Base-by-base conservation (phyloP, 495 filamentous ascomycete species). In the Pseudoneurospora amorphoporcata region DNA sequence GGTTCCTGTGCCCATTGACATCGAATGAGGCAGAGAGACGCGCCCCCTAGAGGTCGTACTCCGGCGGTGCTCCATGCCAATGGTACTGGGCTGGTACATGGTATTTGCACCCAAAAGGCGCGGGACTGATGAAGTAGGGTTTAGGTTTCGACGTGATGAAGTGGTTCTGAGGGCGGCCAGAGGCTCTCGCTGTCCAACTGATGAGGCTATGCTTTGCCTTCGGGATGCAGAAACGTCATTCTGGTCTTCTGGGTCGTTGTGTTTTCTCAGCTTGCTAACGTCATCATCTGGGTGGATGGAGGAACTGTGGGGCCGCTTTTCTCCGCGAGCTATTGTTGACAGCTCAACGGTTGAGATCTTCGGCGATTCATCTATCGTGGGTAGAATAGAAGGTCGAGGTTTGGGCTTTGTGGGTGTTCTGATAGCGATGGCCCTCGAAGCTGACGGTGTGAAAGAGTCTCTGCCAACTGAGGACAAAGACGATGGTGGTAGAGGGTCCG, bases 221-320 rank as follows among this genome's bases (percentile, higher is more conserved):
- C 10, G 40, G 17, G 41, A n/a, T 12, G 53, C 32, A 16, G 65
- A 58, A 8, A 58, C 32, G 58, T 16, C 41, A 4, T 29, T 23
- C 17, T 65, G 71, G 37, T 69, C 76, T 19, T 39, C 19, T 17
- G 69, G 41, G 38, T 38, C 47, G 53, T 17, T 65, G 12, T 65
- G 12, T 38, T 68, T 75, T 32, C 68, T 72, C 23, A 71, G 5
- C 40, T 77, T 77, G 61, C n/a, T 69, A 29, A 42, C 47, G 39
- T 69, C 70, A 16, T 23, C 12, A 12, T 43, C 35, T 32, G 8
- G n/a, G 1, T 53, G 10, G 16, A 17, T 14, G 10, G 53, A 65
- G 38, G 74, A 69, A 12, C 74, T 74, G 19, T n/a, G 19, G 2
- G 71, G 58, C n/a, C 76, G 69, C 72, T 77, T 74, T 47, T 38